phyloP scores from a whole-genome alignment of 768 basidiomycete species.

The Podaxis sp. region DNA sequence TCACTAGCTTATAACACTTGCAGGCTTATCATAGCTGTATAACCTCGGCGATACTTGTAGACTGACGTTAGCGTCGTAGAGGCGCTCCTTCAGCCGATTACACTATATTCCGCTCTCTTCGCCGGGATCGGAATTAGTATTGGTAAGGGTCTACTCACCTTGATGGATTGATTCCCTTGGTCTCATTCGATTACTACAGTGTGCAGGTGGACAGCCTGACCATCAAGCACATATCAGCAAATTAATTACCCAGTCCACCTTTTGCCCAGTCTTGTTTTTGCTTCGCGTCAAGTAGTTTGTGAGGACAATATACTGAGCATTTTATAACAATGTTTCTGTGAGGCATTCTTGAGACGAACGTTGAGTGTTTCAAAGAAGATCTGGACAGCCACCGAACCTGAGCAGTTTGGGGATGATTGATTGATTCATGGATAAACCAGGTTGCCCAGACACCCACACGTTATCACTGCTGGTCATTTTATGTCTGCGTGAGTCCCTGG shows the following conservation, averaged over 20 bases:
- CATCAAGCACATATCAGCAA: background rate
- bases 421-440: background rate
- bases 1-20: background rate
- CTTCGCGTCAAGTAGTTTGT: background rate
- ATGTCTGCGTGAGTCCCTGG: background rate
- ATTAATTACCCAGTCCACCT: conserved; percentile 2
- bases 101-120: background rate
- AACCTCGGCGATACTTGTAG: background rate
- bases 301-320: background rate
- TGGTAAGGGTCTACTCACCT: background rate
- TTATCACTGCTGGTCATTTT: background rate
- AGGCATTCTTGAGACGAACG: background rate
- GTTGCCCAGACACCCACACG: background rate
- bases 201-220: background rate
- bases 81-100: background rate
- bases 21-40: background rate
- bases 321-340: background rate
- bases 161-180: background rate
- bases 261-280: background rate
- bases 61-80: background rate
- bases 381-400: background rate
- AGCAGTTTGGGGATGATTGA: background rate
- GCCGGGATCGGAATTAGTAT: background rate
- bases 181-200: background rate
- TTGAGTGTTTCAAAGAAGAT: background rate